Base-by-base conservation (phyloP, 805 yeast genomes). In the Kazachstania kunashirensis region DNA sequence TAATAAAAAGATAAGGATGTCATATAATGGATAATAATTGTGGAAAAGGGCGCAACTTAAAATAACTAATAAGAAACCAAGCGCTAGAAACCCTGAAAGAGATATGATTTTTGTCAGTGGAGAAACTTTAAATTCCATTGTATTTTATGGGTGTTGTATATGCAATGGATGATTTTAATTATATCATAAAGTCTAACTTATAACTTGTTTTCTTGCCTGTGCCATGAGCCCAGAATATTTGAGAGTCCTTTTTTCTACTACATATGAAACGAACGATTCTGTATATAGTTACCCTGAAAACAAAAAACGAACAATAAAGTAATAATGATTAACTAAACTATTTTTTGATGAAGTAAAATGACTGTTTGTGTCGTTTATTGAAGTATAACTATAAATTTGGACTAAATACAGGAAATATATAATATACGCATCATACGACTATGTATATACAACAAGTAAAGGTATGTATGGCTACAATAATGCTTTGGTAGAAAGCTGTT, bases 11-110 rank as follows among this genome's bases (percentile, higher is more conserved):
- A 81, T 65, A 13, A 76, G 75, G 24, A 75, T 70, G 46, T 82
- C 84, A 26, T 79, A 70, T 40, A 89, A 69, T 25, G 98, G 97
- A 51, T 80, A 76, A 94, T 96, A 92, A 58, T 85, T 86, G 33
- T 84, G 82, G 63, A 75, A 84, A 10, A 92, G 67, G 2, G 92
- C 89, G 36, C 95, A 86, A 31, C 95, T 85, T 24, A 92, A 67
- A 18, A 89, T 83, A 30, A 88, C 85, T 45, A 92, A 66, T 24
- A 92, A 72, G 50, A 89, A 89, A 5, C 98, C 98, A 46, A 85
- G 70, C 1, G 97, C 92, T 21, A 89, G 69, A 31, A 88, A 53
- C 4, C 60, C 62, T 9, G 61, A 54, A n/a, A 57, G 45, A 10
- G 56, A 57, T 8, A 57, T 57, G 31, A 57, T 57, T 32, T 54